These are phyloP conservation scores for Myxozyma neotropica DNA, from an alignment of 805 yeast genomes.

Conservation along the genomic window DNA sequence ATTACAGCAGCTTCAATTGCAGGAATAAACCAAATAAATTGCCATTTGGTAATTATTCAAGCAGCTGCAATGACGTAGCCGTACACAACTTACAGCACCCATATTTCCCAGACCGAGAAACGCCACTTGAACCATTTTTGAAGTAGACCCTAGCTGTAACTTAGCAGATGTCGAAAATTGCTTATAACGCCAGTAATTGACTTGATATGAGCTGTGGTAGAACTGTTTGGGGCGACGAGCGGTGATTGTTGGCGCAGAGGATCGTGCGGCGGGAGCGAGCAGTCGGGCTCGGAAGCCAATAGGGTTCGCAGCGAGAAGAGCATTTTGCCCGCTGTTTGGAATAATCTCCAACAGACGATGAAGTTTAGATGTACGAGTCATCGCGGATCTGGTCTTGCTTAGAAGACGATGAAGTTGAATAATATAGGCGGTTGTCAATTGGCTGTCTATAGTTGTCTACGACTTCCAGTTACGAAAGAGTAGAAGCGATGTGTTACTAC, in stretches of 20 bases:
- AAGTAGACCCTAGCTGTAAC: not conserved
- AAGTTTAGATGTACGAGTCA: too few relatives aligned
- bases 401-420: too few relatives aligned
- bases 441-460: too few relatives aligned
- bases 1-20: not conserved
- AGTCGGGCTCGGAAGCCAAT: not conserved
- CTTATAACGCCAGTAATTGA: not conserved
- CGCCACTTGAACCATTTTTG: slow-evolving; percentile 32
- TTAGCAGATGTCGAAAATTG: not conserved
- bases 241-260: not conserved
- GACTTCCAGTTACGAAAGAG: too few relatives aligned
- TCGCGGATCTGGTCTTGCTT: too few relatives aligned
- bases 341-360: too few relatives aligned
- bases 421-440: too few relatives aligned
- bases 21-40: too few relatives aligned
- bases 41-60: not conserved
- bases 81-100: slow-evolving; percentile 23
- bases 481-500: too few relatives aligned
- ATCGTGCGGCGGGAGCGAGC: not conserved
- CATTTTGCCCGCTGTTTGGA: not conserved
- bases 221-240: not conserved
- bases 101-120: slow-evolving; percentile 33
- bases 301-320: not conserved
- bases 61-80: not conserved
- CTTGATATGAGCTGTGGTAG: not conserved